A percentile compares a stretch with the other conserved stretches of the same genome.
Conservation (phyloP, 371 early-diverging fungal species). For the Dichotomocladium elegans region DNA sequence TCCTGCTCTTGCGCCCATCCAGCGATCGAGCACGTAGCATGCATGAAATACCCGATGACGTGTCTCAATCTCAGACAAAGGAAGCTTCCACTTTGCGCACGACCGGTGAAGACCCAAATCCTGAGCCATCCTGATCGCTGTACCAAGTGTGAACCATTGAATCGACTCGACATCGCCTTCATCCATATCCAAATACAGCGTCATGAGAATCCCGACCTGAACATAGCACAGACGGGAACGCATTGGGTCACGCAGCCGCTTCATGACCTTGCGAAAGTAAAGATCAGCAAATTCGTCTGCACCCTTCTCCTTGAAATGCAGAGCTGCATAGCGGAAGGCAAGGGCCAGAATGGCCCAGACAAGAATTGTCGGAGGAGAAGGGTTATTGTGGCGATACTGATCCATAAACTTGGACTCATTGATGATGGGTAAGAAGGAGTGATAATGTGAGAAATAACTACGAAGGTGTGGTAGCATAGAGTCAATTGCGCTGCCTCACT, state of each 20-base stretch:
- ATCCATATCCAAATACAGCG: constrained; percentile 43
- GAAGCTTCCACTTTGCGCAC: constrained; percentile 48
- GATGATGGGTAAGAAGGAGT: constrained; percentile 55
- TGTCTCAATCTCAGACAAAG: constrained; percentile 50
- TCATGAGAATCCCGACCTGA: constrained; percentile 40
- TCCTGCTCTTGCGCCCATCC: constrained; percentile 46
- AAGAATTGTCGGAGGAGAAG: constrained; percentile 26
- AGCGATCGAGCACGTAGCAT: constrained; percentile 57
- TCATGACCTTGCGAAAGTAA: constrained; percentile 37
- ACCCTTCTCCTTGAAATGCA: constrained; percentile 28
- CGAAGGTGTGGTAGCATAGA: constrained; percentile 1
- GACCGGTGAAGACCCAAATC: constrained; percentile 68
- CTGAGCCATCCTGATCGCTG: constrained; percentile 65
- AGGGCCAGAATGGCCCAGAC: constrained; percentile 51
- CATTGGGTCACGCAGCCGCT: constrained; percentile 22
- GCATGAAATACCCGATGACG: constrained; percentile 64
- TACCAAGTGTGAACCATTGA: constrained; percentile 59
- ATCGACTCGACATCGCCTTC: constrained; percentile 36
- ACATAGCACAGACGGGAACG: constrained; percentile 37
- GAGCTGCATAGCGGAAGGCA: constrained; percentile 36
- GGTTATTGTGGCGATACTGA: constrained; percentile 23
- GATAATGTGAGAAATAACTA: constrained; percentile 54
- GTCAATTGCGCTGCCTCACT: not conserved
- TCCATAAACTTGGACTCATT: constrained; percentile 49
- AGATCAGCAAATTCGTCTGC: constrained; percentile 25